Evolutionary conservation across 371 early-diverging fungal species (phyloP), one percentile per base, ranked within the genome.

Genomic region (Mucor mucedo): DNA sequence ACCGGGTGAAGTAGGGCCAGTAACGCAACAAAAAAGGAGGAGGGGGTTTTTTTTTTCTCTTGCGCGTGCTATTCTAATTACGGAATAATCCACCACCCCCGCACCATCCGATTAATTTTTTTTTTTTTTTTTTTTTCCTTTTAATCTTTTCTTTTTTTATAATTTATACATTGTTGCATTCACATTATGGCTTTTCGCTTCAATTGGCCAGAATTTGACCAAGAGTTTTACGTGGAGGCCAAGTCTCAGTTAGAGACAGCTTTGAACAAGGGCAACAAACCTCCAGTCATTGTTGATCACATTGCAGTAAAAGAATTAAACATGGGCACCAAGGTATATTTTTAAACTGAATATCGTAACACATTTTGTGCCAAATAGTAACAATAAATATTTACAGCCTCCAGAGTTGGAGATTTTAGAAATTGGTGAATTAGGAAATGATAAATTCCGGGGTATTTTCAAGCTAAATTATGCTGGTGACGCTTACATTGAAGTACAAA

Each of bases 401-500:
- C 99, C 99, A 13, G 96, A 95, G 49, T 85, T 99, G 32, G 98
- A 98, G 70, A 95, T 99, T 63, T 78, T 99, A n/a, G 99, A 99
- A 68, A 95, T 99, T 65, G 93, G 96, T 40, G 99, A 99, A 60
- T 84, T 99, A 30, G 86, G 89, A 4, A 89, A 85, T 52, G 96
- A 97, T 69, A 89, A 93, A 62, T 97, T 97, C 78, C 88, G 94
- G 52, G 98, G 97, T 16, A 95, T 98, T 62, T 97, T 98, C 79
- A 93, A 93, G 63, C 82, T 99, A 67, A 89, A 84, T 29, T 99
- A 99, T 75, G 84, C 78, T 60, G 98, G 97, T 11, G 97, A 99
- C 80, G 98, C 97, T 28, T 90, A 87, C 67, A 85, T 99, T 27
- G 94, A 92, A 27, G 80, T 98, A 57, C 90, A 95, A 70, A 97